Evolutionary conservation across 2,329 filamentous ascomycete species (phyloP).

Genomic region (Cercospora canescens): DNA sequence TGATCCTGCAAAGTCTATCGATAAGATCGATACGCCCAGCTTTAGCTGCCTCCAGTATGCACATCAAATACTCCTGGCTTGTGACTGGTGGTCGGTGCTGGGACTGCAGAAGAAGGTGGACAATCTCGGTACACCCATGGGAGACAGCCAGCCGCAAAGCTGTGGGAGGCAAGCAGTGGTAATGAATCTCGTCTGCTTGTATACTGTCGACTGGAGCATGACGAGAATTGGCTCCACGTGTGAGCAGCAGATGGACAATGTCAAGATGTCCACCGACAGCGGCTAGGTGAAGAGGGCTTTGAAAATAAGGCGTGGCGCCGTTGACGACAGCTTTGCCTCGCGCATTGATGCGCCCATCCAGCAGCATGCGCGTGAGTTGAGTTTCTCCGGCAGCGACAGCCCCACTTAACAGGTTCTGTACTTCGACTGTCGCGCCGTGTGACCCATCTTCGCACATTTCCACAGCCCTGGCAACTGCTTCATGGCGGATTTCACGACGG

Average conservation of each 20-base stretch:
- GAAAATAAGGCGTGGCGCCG: constrained; percentile 2
- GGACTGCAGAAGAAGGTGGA: constrained; percentile 4
- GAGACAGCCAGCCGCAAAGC: background rate
- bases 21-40: constrained; percentile 8
- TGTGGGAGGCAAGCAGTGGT: background rate
- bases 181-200: no score
- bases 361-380: background rate
- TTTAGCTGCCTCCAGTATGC: background rate
- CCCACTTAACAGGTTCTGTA: constrained; percentile 6
- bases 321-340: background rate
- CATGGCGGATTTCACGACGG: background rate
- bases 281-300: background rate
- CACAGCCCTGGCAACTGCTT: background rate
- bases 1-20: background rate
- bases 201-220: background rate
- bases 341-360: background rate
- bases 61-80: background rate
- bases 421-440: background rate
- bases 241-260: background rate
- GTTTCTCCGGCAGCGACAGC: background rate
- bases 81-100: background rate
- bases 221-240: background rate
- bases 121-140: background rate
- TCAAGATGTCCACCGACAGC: constrained; percentile 3
- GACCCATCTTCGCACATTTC: background rate